These are phyloP conservation scores for Rhodamnia argentea DNA, from an alignment of 345 rosid genomes.

Conservation along the genomic window DNA sequence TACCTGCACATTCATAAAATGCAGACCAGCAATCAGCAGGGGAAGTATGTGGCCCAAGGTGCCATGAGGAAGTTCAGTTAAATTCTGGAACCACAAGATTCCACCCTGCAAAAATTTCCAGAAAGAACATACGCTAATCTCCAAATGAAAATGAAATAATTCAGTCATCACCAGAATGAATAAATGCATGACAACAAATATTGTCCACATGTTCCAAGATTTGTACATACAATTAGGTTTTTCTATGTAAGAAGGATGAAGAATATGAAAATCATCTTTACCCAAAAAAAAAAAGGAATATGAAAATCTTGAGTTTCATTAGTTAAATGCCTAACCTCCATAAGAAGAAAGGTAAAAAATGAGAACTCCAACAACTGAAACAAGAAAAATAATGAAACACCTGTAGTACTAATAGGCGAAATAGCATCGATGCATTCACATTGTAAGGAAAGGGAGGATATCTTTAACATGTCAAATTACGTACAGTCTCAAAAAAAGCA, in stretches of 20 bases:
- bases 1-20: constrained; percentile 79
- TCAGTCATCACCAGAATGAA: not conserved
- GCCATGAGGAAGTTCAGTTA: constrained; percentile 71
- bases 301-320: not conserved
- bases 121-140: not conserved
- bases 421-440: not conserved
- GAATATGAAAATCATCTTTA: not conserved
- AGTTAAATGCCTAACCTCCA: not conserved
- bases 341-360: not conserved
- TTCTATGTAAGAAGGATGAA: not conserved
- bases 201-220: not conserved
- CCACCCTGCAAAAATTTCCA: constrained; percentile 66
- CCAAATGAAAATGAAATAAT: not conserved
- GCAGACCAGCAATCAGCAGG: constrained; percentile 61
- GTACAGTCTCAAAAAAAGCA: not conserved
- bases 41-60: constrained; percentile 62
- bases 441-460: not conserved
- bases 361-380: not conserved
- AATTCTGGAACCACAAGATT: constrained; percentile 81
- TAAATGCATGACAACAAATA: not conserved
- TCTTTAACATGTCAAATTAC: not conserved
- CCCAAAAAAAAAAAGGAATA: no score
- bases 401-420: not conserved
- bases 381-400: not conserved
- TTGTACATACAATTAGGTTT: not conserved